These are phyloP conservation scores for Xylaria digitata DNA, from an alignment of 2,329 filamentous ascomycete species.

Conservation along the genomic window DNA sequence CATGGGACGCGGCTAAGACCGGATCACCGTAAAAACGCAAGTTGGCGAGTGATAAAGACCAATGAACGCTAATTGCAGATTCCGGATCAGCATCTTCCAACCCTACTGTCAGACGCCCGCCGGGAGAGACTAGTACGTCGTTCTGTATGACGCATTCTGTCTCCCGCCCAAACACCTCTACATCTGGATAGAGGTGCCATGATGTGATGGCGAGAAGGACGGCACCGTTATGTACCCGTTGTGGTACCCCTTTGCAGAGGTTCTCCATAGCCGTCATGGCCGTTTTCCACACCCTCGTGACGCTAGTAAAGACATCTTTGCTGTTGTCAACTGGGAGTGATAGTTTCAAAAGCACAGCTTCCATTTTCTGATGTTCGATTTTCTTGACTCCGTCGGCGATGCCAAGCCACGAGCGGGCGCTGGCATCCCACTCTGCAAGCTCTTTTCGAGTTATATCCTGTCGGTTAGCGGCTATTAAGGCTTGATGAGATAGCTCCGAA, in stretches of 20 bases:
- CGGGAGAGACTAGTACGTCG: constrained; percentile 9
- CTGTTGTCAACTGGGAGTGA: constrained; percentile 7
- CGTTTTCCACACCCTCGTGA: constrained; percentile 47
- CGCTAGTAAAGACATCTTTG: constrained; percentile 45
- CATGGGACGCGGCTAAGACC: constrained; percentile 4
- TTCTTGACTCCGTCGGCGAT: constrained; percentile 50
- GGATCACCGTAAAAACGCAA: constrained; percentile 34
- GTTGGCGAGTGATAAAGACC: constrained; percentile 33
- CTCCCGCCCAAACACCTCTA: background rate
- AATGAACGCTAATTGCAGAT: constrained; percentile 22
- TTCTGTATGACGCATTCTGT: constrained; percentile 23
- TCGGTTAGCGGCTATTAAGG: background rate
- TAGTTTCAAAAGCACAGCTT: background rate
- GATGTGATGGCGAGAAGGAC: background rate
- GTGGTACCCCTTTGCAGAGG: constrained; percentile 47
- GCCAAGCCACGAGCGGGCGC: constrained; percentile 53
- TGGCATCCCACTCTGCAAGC: constrained; percentile 51
- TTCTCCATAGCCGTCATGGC: constrained; percentile 47
- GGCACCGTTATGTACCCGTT: constrained; percentile 25
- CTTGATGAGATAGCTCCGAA: background rate
- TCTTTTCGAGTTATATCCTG: constrained; percentile 8
- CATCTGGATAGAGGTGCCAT: constrained; percentile 8
- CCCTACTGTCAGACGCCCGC: constrained; percentile 26
- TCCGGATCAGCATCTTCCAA: constrained; percentile 21
- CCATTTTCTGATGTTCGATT: constrained; percentile 12